These are phyloP conservation scores for Trichoderma koningiopsis DNA, from an alignment of 2,329 filamentous ascomycete genomes.

Conservation along the genomic window DNA sequence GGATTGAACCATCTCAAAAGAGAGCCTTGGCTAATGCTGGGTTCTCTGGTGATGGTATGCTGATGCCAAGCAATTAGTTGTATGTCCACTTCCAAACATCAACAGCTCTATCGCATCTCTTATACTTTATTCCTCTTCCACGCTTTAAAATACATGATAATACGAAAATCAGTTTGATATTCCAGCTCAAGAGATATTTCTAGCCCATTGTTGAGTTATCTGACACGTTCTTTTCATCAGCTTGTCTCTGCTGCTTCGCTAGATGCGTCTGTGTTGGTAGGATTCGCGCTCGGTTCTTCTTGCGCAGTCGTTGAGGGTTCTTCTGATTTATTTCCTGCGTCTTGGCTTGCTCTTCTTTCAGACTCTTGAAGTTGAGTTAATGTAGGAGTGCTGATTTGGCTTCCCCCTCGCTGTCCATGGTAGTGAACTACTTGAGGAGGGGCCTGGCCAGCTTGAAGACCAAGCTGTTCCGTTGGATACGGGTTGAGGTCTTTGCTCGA, in stretches of 20 bases:
- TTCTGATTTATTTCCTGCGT: slow-evolving; percentile 45
- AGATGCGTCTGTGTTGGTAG: slow-evolving; percentile 26
- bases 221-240: slow-evolving; percentile 32
- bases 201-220: background rate
- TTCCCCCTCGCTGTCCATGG: slow-evolving; percentile 67
- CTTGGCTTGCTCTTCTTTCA: slow-evolving; percentile 53
- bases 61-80: background rate
- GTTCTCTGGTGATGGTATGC: background rate
- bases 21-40: slow-evolving; percentile 24
- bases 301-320: slow-evolving; percentile 41
- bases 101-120: background rate
- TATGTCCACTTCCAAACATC: background rate
- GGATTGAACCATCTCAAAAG: background rate
- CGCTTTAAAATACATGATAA: slow-evolving; percentile 24
- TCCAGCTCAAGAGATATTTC: background rate
- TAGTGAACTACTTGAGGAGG: slow-evolving; percentile 69
- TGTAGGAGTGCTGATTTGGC: slow-evolving; percentile 66
- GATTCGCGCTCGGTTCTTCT: slow-evolving; percentile 36
- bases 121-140: background rate
- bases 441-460: slow-evolving; percentile 62
- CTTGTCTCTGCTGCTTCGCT: slow-evolving; percentile 32
- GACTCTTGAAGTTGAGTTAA: slow-evolving; percentile 54
- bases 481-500: slow-evolving; percentile 70
- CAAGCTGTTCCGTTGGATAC: slow-evolving; percentile 66
- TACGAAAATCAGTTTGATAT: background rate